Percentiles rank a stretch among this genome's conserved stretches.
Conservation (phyloP, 331 rosid species). For the Ulmus americana region DNA sequence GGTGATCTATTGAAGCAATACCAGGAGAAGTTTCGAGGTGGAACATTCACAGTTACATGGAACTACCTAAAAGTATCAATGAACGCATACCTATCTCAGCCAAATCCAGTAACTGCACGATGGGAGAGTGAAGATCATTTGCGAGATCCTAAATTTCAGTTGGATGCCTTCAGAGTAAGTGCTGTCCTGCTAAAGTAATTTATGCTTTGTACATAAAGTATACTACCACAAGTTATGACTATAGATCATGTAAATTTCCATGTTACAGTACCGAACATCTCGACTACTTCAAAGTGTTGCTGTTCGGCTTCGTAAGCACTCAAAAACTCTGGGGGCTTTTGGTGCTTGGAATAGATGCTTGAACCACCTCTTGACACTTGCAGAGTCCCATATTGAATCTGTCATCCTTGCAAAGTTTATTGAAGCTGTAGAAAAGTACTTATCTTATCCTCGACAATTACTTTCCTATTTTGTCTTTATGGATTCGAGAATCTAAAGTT, state of each 20-base stretch:
- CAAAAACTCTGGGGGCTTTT: conserved; percentile 74
- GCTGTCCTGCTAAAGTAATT: conserved; percentile 13
- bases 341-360: conserved; percentile 98
- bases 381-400: conserved; percentile 89
- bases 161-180: conserved; percentile 98
- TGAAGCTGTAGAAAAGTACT: conserved; percentile 75
- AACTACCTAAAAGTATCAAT: conserved; percentile 83
- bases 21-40: conserved; percentile 76
- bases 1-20: conserved; percentile 82
- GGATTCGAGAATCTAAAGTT: conserved; percentile 24
- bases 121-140: conserved; percentile 89
- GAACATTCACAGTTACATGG: conserved; percentile 86
- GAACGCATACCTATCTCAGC: conserved; percentile 86
- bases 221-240: not conserved
- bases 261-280: conserved; percentile 83
- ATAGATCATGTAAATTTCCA: conserved; percentile 20
- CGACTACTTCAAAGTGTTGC: conserved; percentile 88
- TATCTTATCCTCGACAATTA: conserved; percentile 3
- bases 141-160: conserved; percentile 83
- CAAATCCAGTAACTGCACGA: conserved; percentile 86
- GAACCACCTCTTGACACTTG: conserved; percentile 89
- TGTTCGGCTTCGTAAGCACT: conserved; percentile 72
- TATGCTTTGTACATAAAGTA: not conserved
- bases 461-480: not conserved
- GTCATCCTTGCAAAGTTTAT: conserved; percentile 85